Evolutionary conservation across 805 yeast species (phyloP), one percentile per base, ranked within the genome.

Genomic region (Ogataea paradorogensis): DNA sequence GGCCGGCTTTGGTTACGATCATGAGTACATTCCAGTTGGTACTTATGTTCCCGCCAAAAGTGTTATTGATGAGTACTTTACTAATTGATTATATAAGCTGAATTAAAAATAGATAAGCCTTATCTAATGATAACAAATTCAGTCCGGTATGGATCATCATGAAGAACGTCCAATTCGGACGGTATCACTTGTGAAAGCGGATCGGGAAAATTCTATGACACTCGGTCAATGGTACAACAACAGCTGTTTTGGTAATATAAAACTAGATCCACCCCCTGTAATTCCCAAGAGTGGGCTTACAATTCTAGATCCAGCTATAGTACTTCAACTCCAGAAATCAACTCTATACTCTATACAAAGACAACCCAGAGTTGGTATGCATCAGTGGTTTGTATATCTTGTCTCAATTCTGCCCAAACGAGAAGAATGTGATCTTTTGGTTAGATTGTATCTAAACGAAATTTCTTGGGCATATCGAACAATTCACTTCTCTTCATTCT

Each of bases 21-120:
- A 67, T 24, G 55, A 48, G 13, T 69, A 69, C 44, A 47, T 50
- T 3, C 68, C 73, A 0, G 55, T 66, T 14, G 71, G 73, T 1
- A 43, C 20, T 4, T 35, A 28, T 9, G 27, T 15, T 6, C 15
- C 16, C 9, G 23, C 38, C 3, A 5, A 3, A n/a, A 35, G 38
- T 22, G 38, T 35, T 4, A 35, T 35, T 13, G 38, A 35, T 4
- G 22, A 33, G 25, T 33, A 33, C 24, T 32, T 11, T 9, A 22
- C 14, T 11, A 32, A 11, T 23, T 23, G 13, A 32, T 15, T 23
- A 4, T 14, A 30, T 18, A 30, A 18, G 20, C 20, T 18, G 20
- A 18, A 18, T 18, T 18, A 6, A 18, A 18, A 6, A 18, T 18
- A 18, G 20, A 18, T 18, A 18, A 18, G 20, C 6, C 20, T 18